Evolutionary conservation across 352 stramenopile species (phyloP).

Genomic region (Aphanomyces stellatus): DNA sequence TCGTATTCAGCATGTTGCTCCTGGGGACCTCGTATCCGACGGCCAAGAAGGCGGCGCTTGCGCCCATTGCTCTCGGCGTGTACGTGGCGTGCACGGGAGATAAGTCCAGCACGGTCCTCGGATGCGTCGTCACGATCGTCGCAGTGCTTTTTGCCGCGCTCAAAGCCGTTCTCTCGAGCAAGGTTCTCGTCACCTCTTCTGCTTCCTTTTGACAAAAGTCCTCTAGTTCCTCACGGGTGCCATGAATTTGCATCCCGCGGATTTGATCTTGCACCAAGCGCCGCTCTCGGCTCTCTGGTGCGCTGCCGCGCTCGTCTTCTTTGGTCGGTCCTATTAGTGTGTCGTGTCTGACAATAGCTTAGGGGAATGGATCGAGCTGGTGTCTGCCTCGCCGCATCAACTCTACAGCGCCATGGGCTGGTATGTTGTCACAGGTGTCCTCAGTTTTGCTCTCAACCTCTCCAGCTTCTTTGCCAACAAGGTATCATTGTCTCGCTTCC

Average conservation of each 20-base stretch:
- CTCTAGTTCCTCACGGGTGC: constrained; percentile 82
- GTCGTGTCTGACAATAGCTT: background rate
- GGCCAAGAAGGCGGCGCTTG: constrained; percentile 57
- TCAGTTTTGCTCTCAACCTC: constrained; percentile 92
- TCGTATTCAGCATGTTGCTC: constrained; percentile 75
- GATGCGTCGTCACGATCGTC: constrained; percentile 81
- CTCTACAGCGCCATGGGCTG: constrained; percentile 47
- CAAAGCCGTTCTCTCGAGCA: constrained; percentile 89
- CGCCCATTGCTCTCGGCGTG: constrained; percentile 76
- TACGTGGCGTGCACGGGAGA: constrained; percentile 80
- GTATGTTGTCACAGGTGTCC: constrained; percentile 81
- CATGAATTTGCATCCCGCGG: constrained; percentile 89
- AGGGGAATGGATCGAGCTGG: constrained; percentile 56
- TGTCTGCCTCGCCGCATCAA: constrained; percentile 26
- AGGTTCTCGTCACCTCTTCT: constrained; percentile 23
- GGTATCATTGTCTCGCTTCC: too few relatives aligned
- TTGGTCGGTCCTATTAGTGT: constrained; percentile 29
- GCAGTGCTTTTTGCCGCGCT: constrained; percentile 87
- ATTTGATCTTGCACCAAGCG: constrained; percentile 89
- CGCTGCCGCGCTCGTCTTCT: constrained; percentile 69
- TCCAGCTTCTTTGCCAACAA: constrained; percentile 93
- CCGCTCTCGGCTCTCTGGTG: constrained; percentile 89
- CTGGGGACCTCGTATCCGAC: constrained; percentile 68
- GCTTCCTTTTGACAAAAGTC: constrained; percentile 4
- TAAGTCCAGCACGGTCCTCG: constrained; percentile 82